Conservation (phyloP, 495 filamentous ascomycete species). For the Podospora pseudocomata region DNA sequence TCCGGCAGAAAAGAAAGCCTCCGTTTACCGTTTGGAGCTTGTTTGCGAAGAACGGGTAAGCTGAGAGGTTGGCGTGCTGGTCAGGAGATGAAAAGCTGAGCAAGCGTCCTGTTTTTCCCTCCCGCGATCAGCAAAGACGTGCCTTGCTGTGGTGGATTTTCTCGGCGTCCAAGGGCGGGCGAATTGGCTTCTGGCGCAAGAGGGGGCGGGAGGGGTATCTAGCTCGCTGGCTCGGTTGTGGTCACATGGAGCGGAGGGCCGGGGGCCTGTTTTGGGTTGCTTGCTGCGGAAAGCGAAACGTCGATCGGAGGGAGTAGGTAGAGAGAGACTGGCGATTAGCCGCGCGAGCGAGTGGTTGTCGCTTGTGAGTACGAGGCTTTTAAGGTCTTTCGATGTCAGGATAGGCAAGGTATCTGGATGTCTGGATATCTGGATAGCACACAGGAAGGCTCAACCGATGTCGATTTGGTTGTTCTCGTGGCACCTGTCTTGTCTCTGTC, state of each 20-base stretch:
- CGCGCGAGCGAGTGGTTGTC: background rate
- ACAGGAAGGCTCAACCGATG: background rate
- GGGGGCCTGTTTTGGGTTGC: conserved; percentile 2
- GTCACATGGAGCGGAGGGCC: conserved; percentile 2
- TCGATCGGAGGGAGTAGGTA: background rate
- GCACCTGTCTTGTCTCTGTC: background rate
- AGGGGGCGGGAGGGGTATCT: background rate
- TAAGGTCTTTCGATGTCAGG: background rate
- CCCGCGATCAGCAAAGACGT: conserved; percentile 1
- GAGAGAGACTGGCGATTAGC: background rate
- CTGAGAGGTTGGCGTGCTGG: background rate
- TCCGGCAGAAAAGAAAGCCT: background rate
- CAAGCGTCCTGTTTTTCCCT: conserved; percentile 1
- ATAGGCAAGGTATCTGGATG: too few species aligned
- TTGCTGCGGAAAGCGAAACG: conserved; percentile 1
- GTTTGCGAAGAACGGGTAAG: background rate
- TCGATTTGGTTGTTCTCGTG: background rate
- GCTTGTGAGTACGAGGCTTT: background rate
- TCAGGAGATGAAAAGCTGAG: background rate
- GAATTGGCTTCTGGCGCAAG: background rate
- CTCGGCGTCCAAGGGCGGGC: conserved; percentile 1
- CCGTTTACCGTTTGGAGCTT: background rate
- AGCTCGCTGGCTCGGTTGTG: background rate
- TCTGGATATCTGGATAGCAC: too few species aligned
- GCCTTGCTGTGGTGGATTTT: conserved; percentile 1